Evolutionary conservation across 1,284 basidiomycete genomes (phyloP), one percentile per base, ranked within the genome.

Genomic region (Heterobasidion parviporum): DNA sequence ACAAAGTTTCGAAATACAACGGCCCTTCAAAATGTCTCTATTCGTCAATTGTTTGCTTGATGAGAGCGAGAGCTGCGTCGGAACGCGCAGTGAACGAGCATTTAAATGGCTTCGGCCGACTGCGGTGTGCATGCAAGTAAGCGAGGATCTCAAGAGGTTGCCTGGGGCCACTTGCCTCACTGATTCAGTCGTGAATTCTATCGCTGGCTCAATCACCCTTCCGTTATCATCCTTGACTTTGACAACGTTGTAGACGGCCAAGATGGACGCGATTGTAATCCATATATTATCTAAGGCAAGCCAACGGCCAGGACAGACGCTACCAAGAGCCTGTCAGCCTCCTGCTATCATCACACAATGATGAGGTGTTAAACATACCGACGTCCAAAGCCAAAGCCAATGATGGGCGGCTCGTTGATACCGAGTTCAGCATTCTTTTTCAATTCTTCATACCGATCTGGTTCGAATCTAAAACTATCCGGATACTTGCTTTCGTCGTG

Each of bases 221-320:
- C 78, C 78, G n/a, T 71, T 65, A 50, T 70, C 69, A 55, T 75
- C 76, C 12, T 70, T 54, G 9, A 71, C 65, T 61, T 72, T 74
- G 44, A 65, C 58, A 36, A 80, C 72, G 52, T 73, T 64, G 61
- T 74, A 77, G 10, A 73, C 71, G 7, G 74, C 64, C 36, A 81
- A 60, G 41, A 77, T 68, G 2, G 73, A 74, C 44, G 75, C 76
- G 32, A 79, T 66, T 14, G 72, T 65, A 48, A 80, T 74, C 74
- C 75, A 81, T 16, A 81, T 58, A 15, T 73, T 70, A 60, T 79
- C 76, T 55, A 74, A 71, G 54, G 55, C 55, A 9, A 80, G 67
- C 66, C 71, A 72, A 52, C 70, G 64, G 7, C 79, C 80, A 2
- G 79, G 77, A 60, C 79, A 81, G 50, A 72, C 59, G 34, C 74